These are phyloP conservation scores for Cytospora paraplurivora DNA, from an alignment of 2,329 filamentous ascomycete genomes.

Conservation along the genomic window DNA sequence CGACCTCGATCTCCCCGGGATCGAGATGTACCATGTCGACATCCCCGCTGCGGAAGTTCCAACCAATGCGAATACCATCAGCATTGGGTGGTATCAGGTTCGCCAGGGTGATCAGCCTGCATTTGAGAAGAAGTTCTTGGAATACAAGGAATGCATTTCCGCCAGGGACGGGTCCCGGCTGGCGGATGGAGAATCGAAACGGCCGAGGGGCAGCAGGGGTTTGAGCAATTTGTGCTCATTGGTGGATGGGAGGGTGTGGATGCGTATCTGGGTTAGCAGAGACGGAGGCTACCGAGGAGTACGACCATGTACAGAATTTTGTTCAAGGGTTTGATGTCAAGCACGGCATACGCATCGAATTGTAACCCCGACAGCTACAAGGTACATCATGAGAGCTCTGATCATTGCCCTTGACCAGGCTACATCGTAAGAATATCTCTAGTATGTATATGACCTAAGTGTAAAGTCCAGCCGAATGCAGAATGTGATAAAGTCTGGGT, in stretches of 20 bases:
- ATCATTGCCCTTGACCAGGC: too few relatives aligned
- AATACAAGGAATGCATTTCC: neutral
- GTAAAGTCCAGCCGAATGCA: too few relatives aligned
- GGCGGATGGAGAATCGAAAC: conserved; percentile 10
- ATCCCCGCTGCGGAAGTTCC: conserved; percentile 1
- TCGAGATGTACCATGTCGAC: conserved; percentile 12
- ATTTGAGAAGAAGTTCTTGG: neutral
- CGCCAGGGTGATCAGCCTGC: neutral
- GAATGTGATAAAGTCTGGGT: too few relatives aligned
- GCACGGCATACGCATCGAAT: neutral
- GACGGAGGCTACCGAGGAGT: neutral
- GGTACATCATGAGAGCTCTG: too few relatives aligned
- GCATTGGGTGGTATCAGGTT: conserved; percentile 3
- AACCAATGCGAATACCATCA: neutral
- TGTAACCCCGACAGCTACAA: neutral
- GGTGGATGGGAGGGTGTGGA: neutral
- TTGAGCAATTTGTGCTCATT: conserved; percentile 1
- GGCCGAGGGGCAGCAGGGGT: neutral
- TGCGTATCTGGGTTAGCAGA: neutral
- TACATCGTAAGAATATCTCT: too few relatives aligned
- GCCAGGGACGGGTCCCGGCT: neutral
- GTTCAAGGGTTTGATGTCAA: neutral
- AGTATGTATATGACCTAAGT: too few relatives aligned
- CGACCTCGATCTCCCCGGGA: neutral
- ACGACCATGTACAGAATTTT: neutral